A percentile compares a stretch with the other conserved stretches of the same genome.
Conservation (phyloP, 305 asterid genomes). For the Solanum hybrid region DNA sequence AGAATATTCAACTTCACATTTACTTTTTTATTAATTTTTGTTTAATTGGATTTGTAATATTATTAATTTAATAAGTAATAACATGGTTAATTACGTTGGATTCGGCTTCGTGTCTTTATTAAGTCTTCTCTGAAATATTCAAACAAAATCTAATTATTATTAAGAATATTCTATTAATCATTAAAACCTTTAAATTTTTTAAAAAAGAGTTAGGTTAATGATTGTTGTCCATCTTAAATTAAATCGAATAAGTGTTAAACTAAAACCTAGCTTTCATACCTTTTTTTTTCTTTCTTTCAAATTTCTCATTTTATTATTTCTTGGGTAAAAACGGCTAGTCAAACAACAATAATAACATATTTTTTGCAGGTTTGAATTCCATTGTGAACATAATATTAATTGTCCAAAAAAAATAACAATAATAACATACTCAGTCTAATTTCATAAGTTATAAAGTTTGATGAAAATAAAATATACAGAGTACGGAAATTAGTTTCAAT, state of each 20-base stretch:
- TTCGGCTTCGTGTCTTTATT: not conserved
- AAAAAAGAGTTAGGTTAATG: not conserved
- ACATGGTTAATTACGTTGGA: not conserved
- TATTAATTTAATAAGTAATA: not conserved
- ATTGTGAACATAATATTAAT: too few species aligned
- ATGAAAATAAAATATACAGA: not conserved
- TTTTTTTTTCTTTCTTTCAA: not conserved
- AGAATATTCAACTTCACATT: not conserved
- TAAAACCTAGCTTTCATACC: not conserved
- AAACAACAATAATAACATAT: not conserved
- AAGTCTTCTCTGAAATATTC: not conserved
- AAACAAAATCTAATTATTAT: constrained; percentile 3
- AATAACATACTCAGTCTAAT: not conserved
- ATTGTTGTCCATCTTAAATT: not conserved
- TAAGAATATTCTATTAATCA: constrained; percentile 1
- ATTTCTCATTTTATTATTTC: not conserved
- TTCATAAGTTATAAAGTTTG: not conserved
- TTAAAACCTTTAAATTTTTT: not conserved
- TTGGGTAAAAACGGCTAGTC: not conserved
- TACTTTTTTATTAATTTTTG: not conserved
- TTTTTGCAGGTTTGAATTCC: too few species aligned
- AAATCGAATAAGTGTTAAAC: not conserved
- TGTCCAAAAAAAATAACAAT: too few species aligned
- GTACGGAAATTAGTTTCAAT: not conserved
- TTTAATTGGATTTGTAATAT: not conserved